Conservation (phyloP, 352 stramenopile species). For the Globisporangium echinulatum region DNA sequence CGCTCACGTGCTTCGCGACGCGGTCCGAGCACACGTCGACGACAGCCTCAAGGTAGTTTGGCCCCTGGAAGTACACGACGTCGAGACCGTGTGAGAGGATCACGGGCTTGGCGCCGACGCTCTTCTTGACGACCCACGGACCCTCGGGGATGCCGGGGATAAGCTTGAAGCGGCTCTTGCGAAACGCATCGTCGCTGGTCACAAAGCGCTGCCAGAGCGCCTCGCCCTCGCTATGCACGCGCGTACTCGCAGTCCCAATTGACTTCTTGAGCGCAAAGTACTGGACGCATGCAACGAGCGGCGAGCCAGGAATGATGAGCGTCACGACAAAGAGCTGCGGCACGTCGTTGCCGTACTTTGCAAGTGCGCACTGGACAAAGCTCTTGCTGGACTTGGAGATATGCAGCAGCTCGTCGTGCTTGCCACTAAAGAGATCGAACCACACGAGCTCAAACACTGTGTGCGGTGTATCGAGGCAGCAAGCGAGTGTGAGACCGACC, state of each 20-base stretch:
- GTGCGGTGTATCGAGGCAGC: background rate
- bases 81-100: constrained; percentile 65
- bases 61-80: constrained; percentile 52
- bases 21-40: constrained; percentile 73
- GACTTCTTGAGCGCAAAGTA: constrained; percentile 61
- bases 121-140: constrained; percentile 79
- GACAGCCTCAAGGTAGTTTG: constrained; percentile 65
- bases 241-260: constrained; percentile 1
- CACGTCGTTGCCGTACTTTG: constrained; percentile 59
- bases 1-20: constrained; percentile 73
- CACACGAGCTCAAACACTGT: constrained; percentile 79
- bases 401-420: constrained; percentile 59
- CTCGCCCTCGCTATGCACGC: constrained; percentile 22
- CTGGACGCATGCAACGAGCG: constrained; percentile 61
- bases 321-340: constrained; percentile 73
- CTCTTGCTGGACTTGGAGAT: constrained; percentile 62
- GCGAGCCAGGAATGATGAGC: constrained; percentile 60
- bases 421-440: constrained; percentile 75
- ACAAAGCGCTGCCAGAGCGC: constrained; percentile 62
- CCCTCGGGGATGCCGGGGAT: constrained; percentile 74
- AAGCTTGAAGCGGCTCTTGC: constrained; percentile 71
- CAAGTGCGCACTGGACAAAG: constrained; percentile 51
- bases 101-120: constrained; percentile 67
- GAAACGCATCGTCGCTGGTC: constrained; percentile 55
- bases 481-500: background rate